Evolutionary conservation across 2,329 filamentous ascomycete species (phyloP), one percentile per base, ranked within the genome.

Genomic region (Hirsutella rhossiliensis): DNA sequence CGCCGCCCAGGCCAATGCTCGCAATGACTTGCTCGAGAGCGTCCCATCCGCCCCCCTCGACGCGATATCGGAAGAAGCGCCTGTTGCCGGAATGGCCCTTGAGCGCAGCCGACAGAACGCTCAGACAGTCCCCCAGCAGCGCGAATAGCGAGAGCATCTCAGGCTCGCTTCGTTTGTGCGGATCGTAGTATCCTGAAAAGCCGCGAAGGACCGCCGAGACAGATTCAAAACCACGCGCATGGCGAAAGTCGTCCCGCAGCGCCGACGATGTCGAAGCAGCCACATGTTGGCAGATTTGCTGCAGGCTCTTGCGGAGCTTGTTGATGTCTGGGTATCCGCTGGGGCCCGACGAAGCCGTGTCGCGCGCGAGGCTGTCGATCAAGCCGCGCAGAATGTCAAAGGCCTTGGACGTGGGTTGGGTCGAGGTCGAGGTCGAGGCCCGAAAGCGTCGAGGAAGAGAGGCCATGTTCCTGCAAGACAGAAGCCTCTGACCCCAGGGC

Each of bases 31-130:
- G 77, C 56, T 92, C 82, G 44, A 96, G 61, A 8, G 80, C 76
- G 50, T 80, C 73, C 82, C 87, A 94, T 4, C 90, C 88, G 45
- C 82, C 84, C 19, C 78, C 80, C 46, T 85, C 76, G 28, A 94
- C 78, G 51, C 79, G 74, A 52, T 80, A 81, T 46, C 79, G 76
- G 60, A 97, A 97, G 66, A 90, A 96, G 53, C 85, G 78, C 56
- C 82, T 77, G 63, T 97, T 98, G 18, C 89, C 90, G 40, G 82
- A 73, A 61, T 97, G 88, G 39, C 80, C 79, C 43, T 79, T 76
- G 51, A 98, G 74, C 13, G 80, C 80, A 40, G 83, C 82, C 1
- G 84, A 82, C 27, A 97, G 66, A 13, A 92, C 77, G 29, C 78
- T 78, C 34, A 92, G 68, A n/a, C 84, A 73, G 9, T 74, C 74